A percentile compares a stretch with the other conserved stretches of the same genome.
These are phyloP conservation scores for Candida boidinii DNA, from an alignment of 805 yeast species.

Conservation along the genomic window DNA sequence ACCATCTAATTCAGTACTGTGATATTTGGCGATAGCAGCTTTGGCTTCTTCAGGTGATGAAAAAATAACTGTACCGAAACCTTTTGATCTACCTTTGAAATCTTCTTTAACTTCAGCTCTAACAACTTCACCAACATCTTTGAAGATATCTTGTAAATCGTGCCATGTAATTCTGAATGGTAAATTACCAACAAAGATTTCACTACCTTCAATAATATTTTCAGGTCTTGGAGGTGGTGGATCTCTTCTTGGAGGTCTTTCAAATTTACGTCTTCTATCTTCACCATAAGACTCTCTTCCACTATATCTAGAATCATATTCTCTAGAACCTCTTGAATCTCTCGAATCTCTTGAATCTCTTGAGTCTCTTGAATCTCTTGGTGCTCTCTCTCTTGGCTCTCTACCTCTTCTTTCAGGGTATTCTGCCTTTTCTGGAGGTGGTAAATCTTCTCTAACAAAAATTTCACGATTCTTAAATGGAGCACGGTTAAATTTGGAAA, in stretches of 20 bases:
- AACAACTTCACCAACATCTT: constrained; percentile 65
- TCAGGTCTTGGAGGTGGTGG: constrained; percentile 8
- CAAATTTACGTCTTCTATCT: constrained; percentile 13
- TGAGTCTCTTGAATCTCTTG: constrained; percentile 9
- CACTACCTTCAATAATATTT: constrained; percentile 28
- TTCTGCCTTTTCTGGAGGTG: constrained; percentile 49
- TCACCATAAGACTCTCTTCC: constrained; percentile 18
- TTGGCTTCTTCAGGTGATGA: constrained; percentile 58
- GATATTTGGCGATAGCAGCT: constrained; percentile 59
- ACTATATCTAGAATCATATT: constrained; percentile 15
- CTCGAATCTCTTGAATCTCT: constrained; percentile 4
- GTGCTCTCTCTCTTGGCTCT: constrained; percentile 6
- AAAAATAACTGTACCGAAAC: constrained; percentile 77
- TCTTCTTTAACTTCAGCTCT: constrained; percentile 74
- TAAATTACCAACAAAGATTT: constrained; percentile 71
- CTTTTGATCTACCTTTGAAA: constrained; percentile 69
- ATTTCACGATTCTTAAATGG: constrained; percentile 66
- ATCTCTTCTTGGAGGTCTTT: constrained; percentile 7
- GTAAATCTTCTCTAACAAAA: constrained; percentile 85
- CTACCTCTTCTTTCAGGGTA: constrained; percentile 4
- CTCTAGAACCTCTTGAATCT: constrained; percentile 2
- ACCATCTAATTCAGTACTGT: constrained; percentile 68
- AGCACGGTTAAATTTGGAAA: constrained; percentile 57
- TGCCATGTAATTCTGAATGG: constrained; percentile 83
- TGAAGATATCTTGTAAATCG: constrained; percentile 76